These are phyloP conservation scores for Neurospora intermedia DNA, from an alignment of 495 filamentous ascomycete species.

Conservation along the genomic window DNA sequence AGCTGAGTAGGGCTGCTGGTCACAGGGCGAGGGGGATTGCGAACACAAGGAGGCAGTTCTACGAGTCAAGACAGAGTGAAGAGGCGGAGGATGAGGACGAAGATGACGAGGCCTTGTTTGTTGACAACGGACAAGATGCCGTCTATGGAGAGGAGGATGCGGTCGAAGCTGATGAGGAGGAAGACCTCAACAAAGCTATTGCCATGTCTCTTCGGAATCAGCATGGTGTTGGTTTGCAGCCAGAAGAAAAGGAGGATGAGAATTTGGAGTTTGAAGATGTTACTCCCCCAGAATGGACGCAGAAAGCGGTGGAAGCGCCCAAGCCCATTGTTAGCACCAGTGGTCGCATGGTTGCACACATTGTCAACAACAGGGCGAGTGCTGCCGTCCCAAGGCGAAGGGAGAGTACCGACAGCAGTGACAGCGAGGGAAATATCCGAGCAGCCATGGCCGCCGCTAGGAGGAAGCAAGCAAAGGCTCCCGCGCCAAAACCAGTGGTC, in stretches of 20 bases:
- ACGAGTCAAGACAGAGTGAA: neutral
- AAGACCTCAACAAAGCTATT: slow-evolving; percentile 73
- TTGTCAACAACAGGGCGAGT: slow-evolving; percentile 51
- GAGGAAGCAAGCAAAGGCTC: slow-evolving; percentile 26
- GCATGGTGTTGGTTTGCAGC: slow-evolving; percentile 18
- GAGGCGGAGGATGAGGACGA: slow-evolving; percentile 10
- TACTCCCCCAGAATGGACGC: slow-evolving; percentile 40
- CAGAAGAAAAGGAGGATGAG: slow-evolving; percentile 30
- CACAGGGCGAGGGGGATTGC: slow-evolving; percentile 9
- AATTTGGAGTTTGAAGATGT: slow-evolving; percentile 39
- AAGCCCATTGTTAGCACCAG: slow-evolving; percentile 41
- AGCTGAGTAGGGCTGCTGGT: slow-evolving; percentile 16
- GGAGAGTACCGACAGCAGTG: slow-evolving; percentile 38
- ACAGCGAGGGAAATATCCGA: slow-evolving; percentile 54
- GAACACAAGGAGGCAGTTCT: neutral
- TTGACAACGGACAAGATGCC: slow-evolving; percentile 30
- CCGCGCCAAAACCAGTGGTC: slow-evolving; percentile 10
- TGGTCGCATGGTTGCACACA: slow-evolving; percentile 48
- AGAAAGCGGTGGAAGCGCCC: slow-evolving; percentile 41
- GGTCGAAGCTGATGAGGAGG: slow-evolving; percentile 50
- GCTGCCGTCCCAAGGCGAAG: slow-evolving; percentile 39
- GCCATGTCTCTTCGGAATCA: slow-evolving; percentile 60
- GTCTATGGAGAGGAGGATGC: slow-evolving; percentile 48
- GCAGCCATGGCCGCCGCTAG: slow-evolving; percentile 43
- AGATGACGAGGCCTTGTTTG: slow-evolving; percentile 57